Evolutionary conservation across 306 rosid species (phyloP).

Genomic region (Gillenia trifoliata): DNA sequence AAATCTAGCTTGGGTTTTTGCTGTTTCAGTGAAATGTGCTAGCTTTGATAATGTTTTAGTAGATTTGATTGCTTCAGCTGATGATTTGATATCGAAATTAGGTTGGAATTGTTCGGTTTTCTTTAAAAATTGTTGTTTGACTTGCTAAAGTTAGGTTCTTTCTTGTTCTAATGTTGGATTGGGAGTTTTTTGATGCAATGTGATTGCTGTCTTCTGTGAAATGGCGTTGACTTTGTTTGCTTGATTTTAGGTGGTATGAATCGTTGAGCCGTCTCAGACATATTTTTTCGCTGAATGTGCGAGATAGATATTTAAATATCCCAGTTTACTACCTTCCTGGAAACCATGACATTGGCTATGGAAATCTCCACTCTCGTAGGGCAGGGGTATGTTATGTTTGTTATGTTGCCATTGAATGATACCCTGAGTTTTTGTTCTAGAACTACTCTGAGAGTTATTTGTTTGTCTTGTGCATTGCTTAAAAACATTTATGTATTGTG

Average conservation of each 20-base stretch:
- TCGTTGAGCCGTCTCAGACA: slow-evolving; percentile 63
- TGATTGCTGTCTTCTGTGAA: slow-evolving; percentile 11
- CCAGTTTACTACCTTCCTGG: slow-evolving; percentile 61
- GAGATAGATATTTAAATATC: slow-evolving; percentile 36
- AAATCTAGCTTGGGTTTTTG: background rate
- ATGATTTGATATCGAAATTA: background rate
- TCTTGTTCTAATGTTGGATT: background rate
- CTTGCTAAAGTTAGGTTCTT: background rate
- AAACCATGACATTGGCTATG: slow-evolving; percentile 88
- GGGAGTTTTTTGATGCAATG: slow-evolving; percentile 2
- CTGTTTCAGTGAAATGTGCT: background rate
- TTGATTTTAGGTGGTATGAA: slow-evolving; percentile 61
- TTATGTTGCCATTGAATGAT: slow-evolving; percentile 5
- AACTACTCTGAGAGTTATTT: background rate
- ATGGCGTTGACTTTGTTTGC: slow-evolving; percentile 24
- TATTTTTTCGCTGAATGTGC: slow-evolving; percentile 53
- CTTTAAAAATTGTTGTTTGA: background rate
- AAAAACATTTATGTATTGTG: background rate
- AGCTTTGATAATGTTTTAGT: background rate
- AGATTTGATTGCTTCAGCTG: background rate
- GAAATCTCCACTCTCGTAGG: slow-evolving; percentile 36
- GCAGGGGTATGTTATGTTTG: slow-evolving; percentile 50
- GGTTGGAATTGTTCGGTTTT: background rate
- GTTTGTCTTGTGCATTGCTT: background rate
- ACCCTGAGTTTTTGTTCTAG: slow-evolving; percentile 1